Percentiles rank a stretch among this genome's conserved stretches.
phyloP scores from a whole-genome alignment of 225 moss, liverwort and hornwort species.

The Bryoerythrophyllum caledonicum region DNA sequence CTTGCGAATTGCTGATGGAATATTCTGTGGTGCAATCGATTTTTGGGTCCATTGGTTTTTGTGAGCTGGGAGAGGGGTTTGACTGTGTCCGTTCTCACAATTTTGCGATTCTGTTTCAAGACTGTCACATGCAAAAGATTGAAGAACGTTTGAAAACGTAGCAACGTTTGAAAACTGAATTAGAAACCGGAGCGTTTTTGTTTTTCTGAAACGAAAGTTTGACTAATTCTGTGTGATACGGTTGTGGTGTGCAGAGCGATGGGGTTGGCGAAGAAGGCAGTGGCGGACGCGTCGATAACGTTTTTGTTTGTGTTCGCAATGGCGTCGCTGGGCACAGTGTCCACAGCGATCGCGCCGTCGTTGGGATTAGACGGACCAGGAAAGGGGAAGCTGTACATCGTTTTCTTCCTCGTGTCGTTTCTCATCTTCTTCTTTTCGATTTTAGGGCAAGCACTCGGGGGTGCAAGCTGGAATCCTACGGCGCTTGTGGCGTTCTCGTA shows the following conservation, averaged over 20 bases:
- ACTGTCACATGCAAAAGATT: no score
- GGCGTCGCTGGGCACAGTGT: constrained; percentile 48
- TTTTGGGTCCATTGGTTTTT: no score
- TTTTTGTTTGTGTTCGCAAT: constrained; percentile 63
- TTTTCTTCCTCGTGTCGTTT: constrained; percentile 46
- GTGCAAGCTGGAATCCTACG: constrained; percentile 82
- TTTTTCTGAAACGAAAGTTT: no score
- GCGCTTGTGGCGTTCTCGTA: constrained; percentile 61
- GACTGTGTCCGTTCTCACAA: no score
- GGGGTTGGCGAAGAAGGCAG: constrained; percentile 47
- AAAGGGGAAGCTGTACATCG: constrained; percentile 40
- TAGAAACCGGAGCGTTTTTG: no score
- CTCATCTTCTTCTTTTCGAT: constrained; percentile 50
- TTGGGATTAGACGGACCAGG: constrained; percentile 55
- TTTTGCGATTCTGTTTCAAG: no score
- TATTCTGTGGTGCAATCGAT: no score
- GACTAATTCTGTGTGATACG: no score
- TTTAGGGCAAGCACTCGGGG: constrained; percentile 56
- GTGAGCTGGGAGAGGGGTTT: no score
- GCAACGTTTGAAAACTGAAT: no score
- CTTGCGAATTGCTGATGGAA: no score
- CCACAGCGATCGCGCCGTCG: constrained; percentile 38
- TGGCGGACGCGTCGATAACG: constrained; percentile 61
- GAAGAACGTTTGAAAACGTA: no score
- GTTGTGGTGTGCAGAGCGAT: constrained; percentile 27